phyloP scores from a whole-genome alignment of 805 yeast genomes.

The Lipomyces sp. region DNA sequence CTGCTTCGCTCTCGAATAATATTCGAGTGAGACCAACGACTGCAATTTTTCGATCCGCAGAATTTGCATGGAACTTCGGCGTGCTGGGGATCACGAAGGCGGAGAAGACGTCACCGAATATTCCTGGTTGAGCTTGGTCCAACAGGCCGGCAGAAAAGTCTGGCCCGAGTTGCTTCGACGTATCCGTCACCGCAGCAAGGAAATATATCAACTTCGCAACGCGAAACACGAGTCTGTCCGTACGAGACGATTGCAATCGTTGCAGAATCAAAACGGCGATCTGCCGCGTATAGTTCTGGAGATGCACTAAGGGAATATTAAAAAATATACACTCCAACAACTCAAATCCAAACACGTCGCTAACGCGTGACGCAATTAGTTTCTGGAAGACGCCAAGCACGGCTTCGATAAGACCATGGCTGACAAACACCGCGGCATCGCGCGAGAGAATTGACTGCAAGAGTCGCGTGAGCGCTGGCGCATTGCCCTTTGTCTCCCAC shows the following conservation, averaged over 20 bases:
- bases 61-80: constrained; percentile 39
- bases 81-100: constrained; percentile 39
- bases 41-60: constrained; percentile 46
- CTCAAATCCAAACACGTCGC: constrained; percentile 83
- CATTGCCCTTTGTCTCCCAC: constrained; percentile 91
- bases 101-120: constrained; percentile 37
- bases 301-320: constrained; percentile 48
- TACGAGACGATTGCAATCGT: constrained; percentile 73
- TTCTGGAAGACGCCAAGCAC: constrained; percentile 96
- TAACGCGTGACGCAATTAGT: constrained; percentile 75
- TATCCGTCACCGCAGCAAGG: constrained; percentile 44
- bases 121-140: constrained; percentile 64
- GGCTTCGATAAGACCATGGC: constrained; percentile 56
- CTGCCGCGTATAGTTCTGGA: constrained; percentile 60
- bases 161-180: constrained; percentile 41
- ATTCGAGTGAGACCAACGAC: constrained; percentile 50
- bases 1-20: constrained; percentile 39
- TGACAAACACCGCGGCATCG: constrained; percentile 42
- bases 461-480: constrained; percentile 87
- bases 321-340: constrained; percentile 66
- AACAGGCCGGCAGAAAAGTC: constrained; percentile 61
- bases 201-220: constrained; percentile 62
- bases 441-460: constrained; percentile 62
- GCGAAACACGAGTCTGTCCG: constrained; percentile 74
- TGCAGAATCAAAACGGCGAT: constrained; percentile 74